Base-by-base conservation (phyloP, 768 basidiomycete species). In the Boletales sp. region DNA sequence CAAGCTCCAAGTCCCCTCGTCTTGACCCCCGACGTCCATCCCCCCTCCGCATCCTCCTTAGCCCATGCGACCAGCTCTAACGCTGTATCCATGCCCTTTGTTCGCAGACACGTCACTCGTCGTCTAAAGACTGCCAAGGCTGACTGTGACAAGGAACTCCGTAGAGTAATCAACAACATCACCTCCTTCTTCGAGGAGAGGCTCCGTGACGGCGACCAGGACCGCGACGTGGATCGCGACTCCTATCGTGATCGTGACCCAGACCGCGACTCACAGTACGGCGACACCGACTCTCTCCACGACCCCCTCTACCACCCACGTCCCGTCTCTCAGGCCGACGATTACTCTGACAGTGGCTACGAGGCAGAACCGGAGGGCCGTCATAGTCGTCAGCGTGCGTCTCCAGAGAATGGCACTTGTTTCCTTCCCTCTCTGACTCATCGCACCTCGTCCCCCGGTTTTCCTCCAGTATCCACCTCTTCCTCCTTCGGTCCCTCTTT, bases 61-160 rank as follows among this genome's bases (percentile, higher is more conserved):
- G 62, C 59, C 59, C 58, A 72, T 61, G 73, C 73, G 43, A 82
- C 83, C 6, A 76, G 75, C 45, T 77, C 85, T 25, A 87, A 87
- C 66, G 87, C 86, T 47, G 87, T 92, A 46, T 90, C 90, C 47
- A 92, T 92, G 90, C 89, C 90, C 52, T 91, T 92, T 66, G 90
- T 97, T 55, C 78, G 90, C 54, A 83, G 92, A 48, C 94, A 97
- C 74, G 91, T 98, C 61, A 91, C 88, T 35, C 83, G 92, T 56
- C 85, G 96, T 50, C 83, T 98, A 70, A 88, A 85, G 73, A 87
- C 87, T 4, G 94, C 95, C 50, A 98, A 99, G 75, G 83, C 89
- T 44, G 90, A 90, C 57, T 99, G 95, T 76, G 93, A 99, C 81
- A 90, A 89, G 75, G 93, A 96, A 70, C 82, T 99, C 9, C 85